Conservation (phyloP, 495 filamentous ascomycete species). For the Penicillium malachiteum region DNA sequence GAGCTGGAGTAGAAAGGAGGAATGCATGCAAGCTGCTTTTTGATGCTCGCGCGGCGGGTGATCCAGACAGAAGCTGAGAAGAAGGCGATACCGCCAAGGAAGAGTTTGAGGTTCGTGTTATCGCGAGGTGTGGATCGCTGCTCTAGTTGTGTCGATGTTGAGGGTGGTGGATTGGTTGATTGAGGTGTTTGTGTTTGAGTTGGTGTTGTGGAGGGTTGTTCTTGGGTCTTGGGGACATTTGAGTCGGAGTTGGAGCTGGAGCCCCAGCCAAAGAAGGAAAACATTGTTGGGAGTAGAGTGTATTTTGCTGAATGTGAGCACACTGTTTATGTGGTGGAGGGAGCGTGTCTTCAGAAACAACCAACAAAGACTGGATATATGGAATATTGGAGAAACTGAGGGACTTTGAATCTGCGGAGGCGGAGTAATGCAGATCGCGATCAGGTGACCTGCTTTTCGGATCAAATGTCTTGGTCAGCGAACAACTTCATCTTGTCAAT, state of each 20-base stretch:
- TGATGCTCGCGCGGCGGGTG: slow-evolving; percentile 65
- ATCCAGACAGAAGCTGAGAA: slow-evolving; percentile 63
- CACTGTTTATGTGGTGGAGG: too few relatives aligned
- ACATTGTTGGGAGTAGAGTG: slow-evolving; percentile 8
- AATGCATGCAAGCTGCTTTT: slow-evolving; percentile 50
- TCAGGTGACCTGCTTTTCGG: slow-evolving; percentile 1
- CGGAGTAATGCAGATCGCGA: slow-evolving; percentile 1
- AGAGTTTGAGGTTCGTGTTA: slow-evolving; percentile 49
- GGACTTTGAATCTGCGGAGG: slow-evolving; percentile 7
- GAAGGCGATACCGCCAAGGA: slow-evolving; percentile 72
- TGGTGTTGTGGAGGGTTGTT: slow-evolving; percentile 2
- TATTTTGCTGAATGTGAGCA: too few relatives aligned
- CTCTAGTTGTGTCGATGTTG: slow-evolving; percentile 15
- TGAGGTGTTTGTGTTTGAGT: neutral
- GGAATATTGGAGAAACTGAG: neutral
- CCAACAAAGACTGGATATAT: neutral
- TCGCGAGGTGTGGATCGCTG: slow-evolving; percentile 15
- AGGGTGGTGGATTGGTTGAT: neutral
- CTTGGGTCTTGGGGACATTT: slow-evolving; percentile 3
- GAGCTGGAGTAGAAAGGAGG: slow-evolving; percentile 68
- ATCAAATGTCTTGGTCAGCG: neutral
- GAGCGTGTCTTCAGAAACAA: too few relatives aligned
- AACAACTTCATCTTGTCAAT: neutral
- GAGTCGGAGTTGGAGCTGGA: slow-evolving; percentile 24
- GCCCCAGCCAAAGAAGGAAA: slow-evolving; percentile 33